Evolutionary conservation across 1,284 basidiomycete genomes (phyloP).

Genomic region (Polyporus tsugae): DNA sequence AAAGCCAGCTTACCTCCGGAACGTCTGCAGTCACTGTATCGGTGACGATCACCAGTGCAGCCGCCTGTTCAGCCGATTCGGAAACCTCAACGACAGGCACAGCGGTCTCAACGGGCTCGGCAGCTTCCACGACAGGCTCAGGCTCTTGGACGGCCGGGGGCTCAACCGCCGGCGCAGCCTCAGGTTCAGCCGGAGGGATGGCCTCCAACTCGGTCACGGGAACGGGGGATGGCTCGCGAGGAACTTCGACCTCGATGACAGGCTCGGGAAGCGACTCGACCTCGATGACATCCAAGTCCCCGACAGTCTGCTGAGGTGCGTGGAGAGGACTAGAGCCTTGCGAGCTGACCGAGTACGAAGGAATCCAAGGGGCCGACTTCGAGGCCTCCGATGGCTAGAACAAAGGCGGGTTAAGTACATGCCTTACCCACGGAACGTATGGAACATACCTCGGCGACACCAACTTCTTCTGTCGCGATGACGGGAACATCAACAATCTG

Average conservation of each 20-base stretch:
- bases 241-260: constrained; percentile 15
- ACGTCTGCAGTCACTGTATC: constrained; percentile 21
- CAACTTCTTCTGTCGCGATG: constrained; percentile 19
- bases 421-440: neutral
- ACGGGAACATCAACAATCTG: constrained; percentile 13
- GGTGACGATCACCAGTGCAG: constrained; percentile 29
- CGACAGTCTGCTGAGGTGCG: constrained; percentile 29
- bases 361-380: constrained; percentile 23
- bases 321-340: constrained; percentile 30
- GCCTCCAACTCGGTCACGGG: neutral
- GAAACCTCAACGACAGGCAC: constrained; percentile 17
- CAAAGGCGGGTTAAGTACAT: neutral
- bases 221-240: constrained; percentile 9
- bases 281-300: constrained; percentile 35
- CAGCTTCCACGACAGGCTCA: neutral
- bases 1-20: constrained; percentile 14
- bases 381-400: constrained; percentile 11
- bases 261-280: constrained; percentile 31
- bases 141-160: constrained; percentile 11
- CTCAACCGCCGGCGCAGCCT: constrained; percentile 10
- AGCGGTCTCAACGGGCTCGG: constrained; percentile 1
- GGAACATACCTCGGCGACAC: constrained; percentile 19
- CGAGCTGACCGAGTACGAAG: constrained; percentile 30
- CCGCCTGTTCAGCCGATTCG: constrained; percentile 11
- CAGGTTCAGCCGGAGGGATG: constrained; percentile 5